Base-by-base conservation (phyloP, 768 basidiomycete species). In the Sarcodon aspratus region DNA sequence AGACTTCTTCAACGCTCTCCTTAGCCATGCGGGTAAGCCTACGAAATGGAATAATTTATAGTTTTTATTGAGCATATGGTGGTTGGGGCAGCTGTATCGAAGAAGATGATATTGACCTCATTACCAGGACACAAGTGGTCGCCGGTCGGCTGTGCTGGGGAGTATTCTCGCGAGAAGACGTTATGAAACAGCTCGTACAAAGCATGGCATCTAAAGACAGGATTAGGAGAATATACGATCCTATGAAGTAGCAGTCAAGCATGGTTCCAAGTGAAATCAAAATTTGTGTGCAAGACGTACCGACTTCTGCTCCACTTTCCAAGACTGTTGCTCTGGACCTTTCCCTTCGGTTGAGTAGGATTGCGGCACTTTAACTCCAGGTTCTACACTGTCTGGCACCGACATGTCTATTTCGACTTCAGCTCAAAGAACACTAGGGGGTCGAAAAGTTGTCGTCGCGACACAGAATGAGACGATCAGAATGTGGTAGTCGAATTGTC, bases 381-480 rank as follows among this genome's bases (percentile, higher is more conserved):
- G n/a, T n/a, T n/a, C n/a, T n/a, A n/a, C n/a, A n/a, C n/a, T 94
- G 0, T 95, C 95, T 0, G 96, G 96, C 9, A 95, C 95, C 48
- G 96, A 95, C 34, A 98, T 92, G 57, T 99, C 95, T 34, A 94
- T 92, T 40, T 91, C 79, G 59, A 98, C 96, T 38, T 82, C 76
- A n/a, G 80, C 79, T 10, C 93, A 77, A 54, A 95, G 87, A 13
- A 92, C 71, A n/a, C 62, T 66, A 11, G 64, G 63, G 82, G 76
- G 58, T 86, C 74, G 61, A 77, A 73, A 6, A 50, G 52, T 33
- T 69, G 68, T 50, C 70, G 52, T 44, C 55, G 46, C n/a, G 59
- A 48, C 15, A 47, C 3, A 27, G 21, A 27, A 27, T 27, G 5
- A 27, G 21, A 27, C 21, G 21, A 27, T 5, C 21, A 27, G 21